Base-by-base conservation (phyloP, 345 rosid species). In the Aegle marmelos region DNA sequence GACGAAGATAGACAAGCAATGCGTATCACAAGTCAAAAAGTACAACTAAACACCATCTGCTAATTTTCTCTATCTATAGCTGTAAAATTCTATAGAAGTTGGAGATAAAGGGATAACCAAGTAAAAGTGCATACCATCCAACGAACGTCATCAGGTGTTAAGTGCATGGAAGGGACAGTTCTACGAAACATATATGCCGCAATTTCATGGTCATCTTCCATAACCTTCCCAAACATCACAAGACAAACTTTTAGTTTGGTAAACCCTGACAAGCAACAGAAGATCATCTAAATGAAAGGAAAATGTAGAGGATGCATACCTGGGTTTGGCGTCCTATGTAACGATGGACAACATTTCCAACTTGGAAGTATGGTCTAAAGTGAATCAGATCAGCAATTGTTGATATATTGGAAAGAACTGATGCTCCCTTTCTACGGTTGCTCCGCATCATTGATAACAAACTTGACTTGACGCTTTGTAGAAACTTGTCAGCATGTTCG, bases 141-240 rank as follows among this genome's bases (percentile, higher is more conserved):
- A 59, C 98, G 98, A 79, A 91, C 91, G 82, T 96, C 99, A 74
- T 94, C 98, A 36, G 98, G 86, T 54, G 98, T 90, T 77, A 96
- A 77, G 82, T 96, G 95, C 81, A 87, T 79, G 2, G 91, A 89
- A 81, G 99, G 98, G 81, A 96, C 97, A 7, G 98, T 96, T 77
- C 99, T 85, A 2, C 98, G 97, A 69, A 96, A 96, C 99, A 94
- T 96, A 79, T 91, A 96, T 7, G 99, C 95, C 17, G 82, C 94
- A 17, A 92, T 91, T 85, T 96, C 99, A 83, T 85, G 91, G 84
- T 89, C 98, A 79, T 96, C 98, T 84, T 96, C 99, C 97, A 96
- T 90, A 11, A 96, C 98, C 98, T 96, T 79, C 66, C 80, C 63
- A 61, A 78, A 58, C 68, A 73, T 69, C 21, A 74, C 27, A 73